Percentiles rank a stretch among this genome's conserved stretches.
These are phyloP conservation scores for Aspergillus tubingensis DNA, from an alignment of 2,329 filamentous ascomycete genomes.

Conservation along the genomic window DNA sequence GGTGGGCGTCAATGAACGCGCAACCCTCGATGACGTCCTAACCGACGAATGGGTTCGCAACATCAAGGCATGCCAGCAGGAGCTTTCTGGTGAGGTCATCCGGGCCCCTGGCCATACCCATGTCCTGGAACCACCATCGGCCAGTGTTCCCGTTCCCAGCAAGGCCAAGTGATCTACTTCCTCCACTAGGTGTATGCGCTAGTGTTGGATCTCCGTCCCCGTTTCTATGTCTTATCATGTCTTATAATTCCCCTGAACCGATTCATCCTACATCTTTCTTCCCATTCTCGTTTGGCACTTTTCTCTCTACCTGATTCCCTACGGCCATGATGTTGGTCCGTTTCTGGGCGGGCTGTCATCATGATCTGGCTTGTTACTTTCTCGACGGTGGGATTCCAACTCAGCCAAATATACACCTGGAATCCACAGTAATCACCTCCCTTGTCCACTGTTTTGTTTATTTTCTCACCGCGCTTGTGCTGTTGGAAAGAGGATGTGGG, in stretches of 20 bases:
- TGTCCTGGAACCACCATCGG: constrained; percentile 69
- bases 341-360: constrained; percentile 5
- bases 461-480: background rate
- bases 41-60: constrained; percentile 87
- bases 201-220: constrained; percentile 8
- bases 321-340: constrained; percentile 5
- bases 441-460: constrained; percentile 15
- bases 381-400: constrained; percentile 10
- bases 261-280: constrained; percentile 3
- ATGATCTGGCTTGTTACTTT: constrained; percentile 10
- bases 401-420: constrained; percentile 13
- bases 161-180: constrained; percentile 35
- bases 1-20: constrained; percentile 78
- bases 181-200: constrained; percentile 13
- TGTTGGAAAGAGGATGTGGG: constrained; percentile 9
- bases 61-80: constrained; percentile 77
- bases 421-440: constrained; percentile 9
- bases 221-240: constrained; percentile 9
- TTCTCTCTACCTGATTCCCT: constrained; percentile 10
- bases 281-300: constrained; percentile 9
- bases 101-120: constrained; percentile 78
- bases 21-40: constrained; percentile 81
- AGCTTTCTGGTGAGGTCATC: constrained; percentile 71
- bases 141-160: constrained; percentile 37
- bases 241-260: constrained; percentile 13